Conservation (phyloP, 2,329 filamentous ascomycete genomes). For the Dothidotthia symphoricarpi region DNA sequence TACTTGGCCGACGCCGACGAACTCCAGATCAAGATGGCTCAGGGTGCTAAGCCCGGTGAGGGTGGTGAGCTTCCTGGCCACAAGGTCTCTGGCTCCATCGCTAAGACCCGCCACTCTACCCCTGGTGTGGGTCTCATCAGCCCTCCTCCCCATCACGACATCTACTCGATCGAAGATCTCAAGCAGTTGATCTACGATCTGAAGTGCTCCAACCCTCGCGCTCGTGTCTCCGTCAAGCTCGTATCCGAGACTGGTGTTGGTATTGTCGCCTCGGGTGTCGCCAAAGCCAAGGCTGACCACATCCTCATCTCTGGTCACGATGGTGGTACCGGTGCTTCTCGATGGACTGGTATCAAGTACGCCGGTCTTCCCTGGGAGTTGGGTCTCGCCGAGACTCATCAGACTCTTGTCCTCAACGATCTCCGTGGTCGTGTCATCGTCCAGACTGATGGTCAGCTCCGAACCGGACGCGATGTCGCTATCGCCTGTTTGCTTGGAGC, state of each 20-base stretch:
- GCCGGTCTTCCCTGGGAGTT: slow-evolving; percentile 95
- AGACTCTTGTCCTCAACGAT: slow-evolving; percentile 93
- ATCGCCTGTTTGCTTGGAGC: slow-evolving; percentile 93
- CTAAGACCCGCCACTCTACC: slow-evolving; percentile 90
- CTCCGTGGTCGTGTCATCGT: slow-evolving; percentile 93
- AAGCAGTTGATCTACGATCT: slow-evolving; percentile 98
- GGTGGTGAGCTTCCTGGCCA: slow-evolving; percentile 95
- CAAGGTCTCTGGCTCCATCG: slow-evolving; percentile 94
- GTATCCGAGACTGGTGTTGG: slow-evolving; percentile 96
- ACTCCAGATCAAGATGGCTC: slow-evolving; percentile 98
- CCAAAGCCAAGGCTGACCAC: slow-evolving; percentile 95
- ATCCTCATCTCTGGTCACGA: slow-evolving; percentile 96
- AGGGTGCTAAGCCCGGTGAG: slow-evolving; percentile 96
- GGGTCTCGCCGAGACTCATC: slow-evolving; percentile 94
- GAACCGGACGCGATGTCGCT: slow-evolving; percentile 88
- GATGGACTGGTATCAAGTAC: slow-evolving; percentile 99
- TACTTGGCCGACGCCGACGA: slow-evolving; percentile 95
- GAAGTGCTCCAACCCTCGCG: slow-evolving; percentile 91
- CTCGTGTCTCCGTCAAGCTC: slow-evolving; percentile 92
- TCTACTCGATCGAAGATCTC: slow-evolving; percentile 96
- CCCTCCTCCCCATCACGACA: slow-evolving; percentile 94
- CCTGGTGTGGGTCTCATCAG: slow-evolving; percentile 95
- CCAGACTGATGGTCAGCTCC: slow-evolving; percentile 91
- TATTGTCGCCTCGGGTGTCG: slow-evolving; percentile 95
- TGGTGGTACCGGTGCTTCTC: slow-evolving; percentile 91